These are phyloP conservation scores for Dendryphion nanum DNA, from an alignment of 2,329 filamentous ascomycete genomes.

Conservation along the genomic window DNA sequence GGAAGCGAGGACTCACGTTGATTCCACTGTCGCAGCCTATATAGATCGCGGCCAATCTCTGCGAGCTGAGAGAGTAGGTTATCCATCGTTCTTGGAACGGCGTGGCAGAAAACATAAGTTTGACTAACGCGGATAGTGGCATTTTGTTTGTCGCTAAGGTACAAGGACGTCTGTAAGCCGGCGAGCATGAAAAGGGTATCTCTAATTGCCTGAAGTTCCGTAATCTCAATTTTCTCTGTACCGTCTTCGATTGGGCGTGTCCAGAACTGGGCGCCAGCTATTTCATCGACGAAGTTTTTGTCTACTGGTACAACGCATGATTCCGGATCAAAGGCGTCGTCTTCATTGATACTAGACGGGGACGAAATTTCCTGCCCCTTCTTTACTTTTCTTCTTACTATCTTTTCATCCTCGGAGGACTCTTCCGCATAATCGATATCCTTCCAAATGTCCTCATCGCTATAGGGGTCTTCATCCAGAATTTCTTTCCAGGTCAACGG, in stretches of 20 bases:
- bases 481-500: conserved; percentile 77
- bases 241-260: conserved; percentile 13
- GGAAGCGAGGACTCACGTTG: conserved; percentile 32
- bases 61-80: conserved; percentile 47
- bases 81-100: conserved; percentile 30
- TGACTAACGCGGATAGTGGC: conserved; percentile 34
- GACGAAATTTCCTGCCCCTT: conserved; percentile 19
- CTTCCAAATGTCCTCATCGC: conserved; percentile 68
- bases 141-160: conserved; percentile 41
- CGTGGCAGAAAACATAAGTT: conserved; percentile 41
- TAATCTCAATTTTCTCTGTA: conserved; percentile 43
- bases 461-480: conserved; percentile 71
- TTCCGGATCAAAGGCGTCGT: conserved; percentile 36
- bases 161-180: conserved; percentile 73
- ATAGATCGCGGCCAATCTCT: conserved; percentile 48
- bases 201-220: conserved; percentile 71
- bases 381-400: conserved; percentile 21
- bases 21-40: conserved; percentile 51
- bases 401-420: conserved; percentile 62
- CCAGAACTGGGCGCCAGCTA: conserved; percentile 52
- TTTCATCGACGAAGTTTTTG: conserved; percentile 28
- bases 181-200: conserved; percentile 84
- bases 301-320: conserved; percentile 30
- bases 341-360: conserved; percentile 38
- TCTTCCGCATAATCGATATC: conserved; percentile 65